phyloP scores from a whole-genome alignment of 1,284 basidiomycete genomes.

The Rhodotorula sp. region DNA sequence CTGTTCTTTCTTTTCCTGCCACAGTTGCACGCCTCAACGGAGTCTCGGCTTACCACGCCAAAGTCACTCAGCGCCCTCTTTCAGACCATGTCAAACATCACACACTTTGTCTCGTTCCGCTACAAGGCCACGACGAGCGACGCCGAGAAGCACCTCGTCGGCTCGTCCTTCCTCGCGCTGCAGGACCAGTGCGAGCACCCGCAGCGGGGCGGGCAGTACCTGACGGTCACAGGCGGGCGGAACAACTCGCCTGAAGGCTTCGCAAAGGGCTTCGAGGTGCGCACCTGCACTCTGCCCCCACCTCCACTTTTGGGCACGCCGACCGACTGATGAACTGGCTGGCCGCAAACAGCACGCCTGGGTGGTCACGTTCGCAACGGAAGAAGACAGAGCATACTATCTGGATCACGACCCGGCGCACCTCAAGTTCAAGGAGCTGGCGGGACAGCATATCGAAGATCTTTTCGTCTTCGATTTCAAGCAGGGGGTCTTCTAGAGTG shows the following conservation, averaged over 20 bases:
- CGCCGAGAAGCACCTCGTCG: constrained; percentile 28
- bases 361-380: constrained; percentile 19
- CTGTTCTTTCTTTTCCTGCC: not conserved
- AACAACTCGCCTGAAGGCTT: constrained; percentile 16
- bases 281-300: not conserved
- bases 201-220: not conserved
- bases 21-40: too few relatives aligned
- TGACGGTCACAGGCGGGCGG: constrained; percentile 20
- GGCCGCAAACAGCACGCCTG: constrained; percentile 15
- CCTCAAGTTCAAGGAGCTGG: constrained; percentile 24
- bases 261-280: constrained; percentile 21
- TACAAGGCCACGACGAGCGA: constrained; percentile 4
- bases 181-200: constrained; percentile 11
- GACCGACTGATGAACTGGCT: not conserved
- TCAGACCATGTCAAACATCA: constrained; percentile 24
- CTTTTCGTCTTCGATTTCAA: constrained; percentile 35
- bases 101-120: constrained; percentile 28
- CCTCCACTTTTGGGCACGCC: not conserved
- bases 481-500: constrained; percentile 18
- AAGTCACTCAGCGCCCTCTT: not conserved
- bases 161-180: constrained; percentile 22
- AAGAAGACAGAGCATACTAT: constrained; percentile 22
- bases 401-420: constrained; percentile 24
- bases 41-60: not conserved
- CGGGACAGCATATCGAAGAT: constrained; percentile 3